Base-by-base conservation (phyloP, 1,284 basidiomycete genomes). In the Puccinia horiana region DNA sequence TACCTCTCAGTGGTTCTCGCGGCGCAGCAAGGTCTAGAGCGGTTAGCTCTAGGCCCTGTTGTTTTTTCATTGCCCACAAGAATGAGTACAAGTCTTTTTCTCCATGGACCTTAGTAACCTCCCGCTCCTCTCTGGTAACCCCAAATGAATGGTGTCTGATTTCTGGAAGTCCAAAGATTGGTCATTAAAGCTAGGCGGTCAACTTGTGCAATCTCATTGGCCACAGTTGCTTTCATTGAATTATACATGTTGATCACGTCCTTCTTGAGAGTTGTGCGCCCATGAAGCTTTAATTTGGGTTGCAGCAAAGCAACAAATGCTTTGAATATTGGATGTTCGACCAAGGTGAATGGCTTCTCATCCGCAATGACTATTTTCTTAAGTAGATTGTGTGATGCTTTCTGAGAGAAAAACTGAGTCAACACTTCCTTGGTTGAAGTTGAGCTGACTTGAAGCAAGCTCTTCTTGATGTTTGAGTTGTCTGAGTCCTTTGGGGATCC, bases 361-460 rank as follows among this genome's bases (percentile, higher is more conserved):
- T 58, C 6, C 6, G 23, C 56, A 26, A 58, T 58, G 56, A 58
- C 26, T 32, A 58, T 4, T 32, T 58, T 58, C 6, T 5, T 58
- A 6, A 58, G 16, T 5, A 58, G 56, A 29, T 58, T 32, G 9
- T 32, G 56, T 29, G 56, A 32, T 6, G 29, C n/a, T 58, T 58
- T 32, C 23, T 58, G 56, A 58, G n/a, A 58, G 26, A 58, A 58
- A 58, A 58, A 6, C 52, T 18, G 20, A 54, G 14, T 54, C 20
- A 18, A 54, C 52, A 54, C 52, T 54, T 54, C 52, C 52, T 54
- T 54, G 52, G 52, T 54, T 54, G 52, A 54, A 54, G 52, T 54
- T 54, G 52, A 58, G 29, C 56, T 32, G 29, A 58, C 8, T 58
- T 26, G 52, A n/a, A 58, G 56, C 26, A 58, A 58, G 6, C 26